Evolutionary conservation across 2,329 filamentous ascomycete genomes (phyloP).

Genomic region (Colletotrichum sp.): DNA sequence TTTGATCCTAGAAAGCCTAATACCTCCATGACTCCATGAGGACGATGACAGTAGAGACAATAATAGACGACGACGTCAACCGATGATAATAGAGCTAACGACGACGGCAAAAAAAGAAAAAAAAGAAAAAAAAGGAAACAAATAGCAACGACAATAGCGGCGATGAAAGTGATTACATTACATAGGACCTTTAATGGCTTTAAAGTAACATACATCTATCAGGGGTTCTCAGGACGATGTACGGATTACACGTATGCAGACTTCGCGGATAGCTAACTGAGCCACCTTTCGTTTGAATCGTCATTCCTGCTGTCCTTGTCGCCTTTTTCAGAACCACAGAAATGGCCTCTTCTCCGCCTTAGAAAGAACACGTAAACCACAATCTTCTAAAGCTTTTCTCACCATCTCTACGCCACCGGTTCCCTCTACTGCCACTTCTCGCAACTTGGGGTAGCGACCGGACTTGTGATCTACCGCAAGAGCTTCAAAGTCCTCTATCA

Average conservation of each 20-base stretch:
- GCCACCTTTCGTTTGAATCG: not conserved
- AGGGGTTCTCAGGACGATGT: not conserved
- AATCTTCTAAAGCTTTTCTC: not conserved
- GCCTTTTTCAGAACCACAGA: not conserved
- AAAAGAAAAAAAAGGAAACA: too few species aligned
- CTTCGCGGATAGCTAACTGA: too few species aligned
- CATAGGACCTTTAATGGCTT: too few species aligned
- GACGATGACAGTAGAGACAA: too few species aligned
- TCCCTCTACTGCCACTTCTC: not conserved
- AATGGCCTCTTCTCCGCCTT: not conserved
- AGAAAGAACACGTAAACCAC: accelerated
- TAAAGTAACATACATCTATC: too few species aligned
- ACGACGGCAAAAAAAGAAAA: too few species aligned
- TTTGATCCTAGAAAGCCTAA: too few species aligned
- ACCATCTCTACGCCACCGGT: accelerated
- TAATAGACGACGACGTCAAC: too few species aligned
- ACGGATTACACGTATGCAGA: not conserved
- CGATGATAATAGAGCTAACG: too few species aligned
- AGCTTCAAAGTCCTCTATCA: not conserved
- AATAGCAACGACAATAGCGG: too few species aligned
- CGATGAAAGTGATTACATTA: too few species aligned
- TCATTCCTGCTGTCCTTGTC: not conserved
- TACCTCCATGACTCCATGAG: too few species aligned
- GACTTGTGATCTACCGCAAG: not conserved
- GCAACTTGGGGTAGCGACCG: not conserved